Conservation (phyloP, 495 filamentous ascomycete genomes). For the Penicillium parvum region DNA sequence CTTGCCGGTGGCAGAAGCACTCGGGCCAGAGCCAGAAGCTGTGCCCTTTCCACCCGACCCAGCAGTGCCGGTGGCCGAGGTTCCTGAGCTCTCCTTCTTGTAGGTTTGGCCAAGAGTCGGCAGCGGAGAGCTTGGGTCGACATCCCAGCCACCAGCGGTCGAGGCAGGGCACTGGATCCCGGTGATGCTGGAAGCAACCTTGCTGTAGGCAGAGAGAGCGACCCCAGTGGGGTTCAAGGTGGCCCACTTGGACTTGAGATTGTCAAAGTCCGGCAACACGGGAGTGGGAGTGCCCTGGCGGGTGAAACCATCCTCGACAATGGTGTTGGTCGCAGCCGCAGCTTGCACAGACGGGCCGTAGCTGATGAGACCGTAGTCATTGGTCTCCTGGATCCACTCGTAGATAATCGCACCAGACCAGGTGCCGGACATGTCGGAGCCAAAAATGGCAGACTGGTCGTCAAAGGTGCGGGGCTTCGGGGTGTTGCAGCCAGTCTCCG, state of each 20-base stretch:
- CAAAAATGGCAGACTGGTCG: slow-evolving; percentile 76
- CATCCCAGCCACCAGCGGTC: slow-evolving; percentile 65
- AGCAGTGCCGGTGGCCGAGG: background rate
- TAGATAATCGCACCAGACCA: slow-evolving; percentile 87
- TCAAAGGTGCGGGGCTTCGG: slow-evolving; percentile 64
- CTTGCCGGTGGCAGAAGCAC: slow-evolving; percentile 15
- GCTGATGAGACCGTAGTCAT: slow-evolving; percentile 78
- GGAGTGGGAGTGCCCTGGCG: slow-evolving; percentile 71
- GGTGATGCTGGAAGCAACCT: slow-evolving; percentile 50
- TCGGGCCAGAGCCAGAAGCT: slow-evolving; percentile 8
- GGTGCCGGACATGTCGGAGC: slow-evolving; percentile 60
- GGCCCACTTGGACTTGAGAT: slow-evolving; percentile 74
- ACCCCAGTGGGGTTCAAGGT: slow-evolving; percentile 66
- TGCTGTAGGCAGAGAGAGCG: slow-evolving; percentile 56
- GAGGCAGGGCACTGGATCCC: slow-evolving; percentile 63
- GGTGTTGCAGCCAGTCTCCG: slow-evolving; percentile 74
- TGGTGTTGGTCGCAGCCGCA: slow-evolving; percentile 39
- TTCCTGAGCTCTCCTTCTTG: slow-evolving; percentile 3
- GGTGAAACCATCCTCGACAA: slow-evolving; percentile 59
- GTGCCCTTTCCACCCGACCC: background rate
- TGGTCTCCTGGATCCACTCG: slow-evolving; percentile 85
- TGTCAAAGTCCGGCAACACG: slow-evolving; percentile 68
- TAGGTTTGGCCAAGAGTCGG: slow-evolving; percentile 59
- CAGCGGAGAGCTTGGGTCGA: slow-evolving; percentile 61
- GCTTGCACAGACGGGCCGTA: slow-evolving; percentile 52